Evolutionary conservation across 257 asterid species (phyloP).

Genomic region (Solanum appendiculatum): DNA sequence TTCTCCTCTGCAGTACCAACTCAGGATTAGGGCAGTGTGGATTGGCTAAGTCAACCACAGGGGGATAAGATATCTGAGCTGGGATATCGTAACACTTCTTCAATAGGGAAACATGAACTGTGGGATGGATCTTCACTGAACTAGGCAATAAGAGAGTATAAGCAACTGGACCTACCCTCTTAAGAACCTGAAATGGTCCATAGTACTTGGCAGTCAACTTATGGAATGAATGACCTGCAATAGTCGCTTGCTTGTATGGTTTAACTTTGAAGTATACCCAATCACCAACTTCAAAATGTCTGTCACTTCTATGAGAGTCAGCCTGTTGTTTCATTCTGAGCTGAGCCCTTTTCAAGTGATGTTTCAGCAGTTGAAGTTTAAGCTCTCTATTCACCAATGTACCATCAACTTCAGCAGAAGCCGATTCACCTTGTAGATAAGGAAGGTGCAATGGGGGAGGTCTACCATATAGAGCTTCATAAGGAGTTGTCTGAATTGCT

Average conservation of each 20-base stretch:
- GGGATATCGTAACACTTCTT: not conserved
- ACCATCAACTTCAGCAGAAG: not conserved
- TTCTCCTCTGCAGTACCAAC: not conserved
- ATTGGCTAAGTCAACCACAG: not conserved
- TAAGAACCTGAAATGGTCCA: not conserved
- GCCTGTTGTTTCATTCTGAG: not conserved
- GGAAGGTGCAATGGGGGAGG: not conserved
- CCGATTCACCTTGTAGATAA: not conserved
- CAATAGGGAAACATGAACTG: not conserved
- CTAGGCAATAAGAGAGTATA: not conserved
- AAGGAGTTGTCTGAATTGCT: not conserved
- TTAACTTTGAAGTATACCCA: not conserved
- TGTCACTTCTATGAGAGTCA: not conserved
- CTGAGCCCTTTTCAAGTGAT: not conserved
- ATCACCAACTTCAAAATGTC: not conserved
- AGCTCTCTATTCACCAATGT: not conserved
- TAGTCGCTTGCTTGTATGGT: not conserved
- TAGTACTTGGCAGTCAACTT: not conserved
- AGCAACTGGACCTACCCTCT: not conserved
- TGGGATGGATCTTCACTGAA: not conserved
- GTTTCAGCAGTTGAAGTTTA: not conserved
- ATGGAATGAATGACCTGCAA: not conserved
- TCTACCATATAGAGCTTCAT: not conserved
- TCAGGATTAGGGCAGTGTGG: not conserved
- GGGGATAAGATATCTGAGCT: not conserved